Evolutionary conservation across 2,329 filamentous ascomycete species (phyloP).

Genomic region (Ophiostoma australiae): DNA sequence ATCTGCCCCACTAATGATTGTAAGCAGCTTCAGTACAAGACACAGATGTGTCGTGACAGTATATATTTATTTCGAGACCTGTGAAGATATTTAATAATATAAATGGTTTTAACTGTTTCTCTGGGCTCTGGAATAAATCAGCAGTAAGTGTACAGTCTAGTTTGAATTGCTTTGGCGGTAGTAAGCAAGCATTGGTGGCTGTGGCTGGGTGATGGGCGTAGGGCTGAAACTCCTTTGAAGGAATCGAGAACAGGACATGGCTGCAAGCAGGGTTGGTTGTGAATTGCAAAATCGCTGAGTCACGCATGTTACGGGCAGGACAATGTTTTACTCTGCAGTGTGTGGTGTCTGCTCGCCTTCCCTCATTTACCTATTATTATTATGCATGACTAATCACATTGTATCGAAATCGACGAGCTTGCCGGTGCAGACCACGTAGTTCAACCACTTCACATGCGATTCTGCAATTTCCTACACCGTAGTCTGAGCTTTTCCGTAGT

Average conservation of each 20-base stretch:
- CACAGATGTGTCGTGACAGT: neutral
- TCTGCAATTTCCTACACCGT: neutral
- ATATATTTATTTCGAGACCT: neutral
- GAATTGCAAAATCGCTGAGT: neutral
- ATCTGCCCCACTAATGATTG: neutral
- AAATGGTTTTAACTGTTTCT: neutral
- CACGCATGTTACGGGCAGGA: neutral
- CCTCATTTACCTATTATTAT: too few relatives aligned
- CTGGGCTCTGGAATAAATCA: neutral
- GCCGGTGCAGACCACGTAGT: neutral
- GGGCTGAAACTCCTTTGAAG: neutral
- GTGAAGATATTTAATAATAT: neutral
- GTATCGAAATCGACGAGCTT: neutral
- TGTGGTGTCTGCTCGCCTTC: too few relatives aligned
- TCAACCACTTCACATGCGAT: neutral
- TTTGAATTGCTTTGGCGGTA: neutral
- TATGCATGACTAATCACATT: neutral
- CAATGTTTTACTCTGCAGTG: too few relatives aligned
- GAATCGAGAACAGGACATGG: neutral
- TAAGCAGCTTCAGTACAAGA: neutral
- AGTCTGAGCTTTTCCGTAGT: neutral
- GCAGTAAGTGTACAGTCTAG: neutral
- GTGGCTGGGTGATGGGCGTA: neutral
- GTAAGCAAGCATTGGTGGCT: neutral
- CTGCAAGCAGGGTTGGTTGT: too few relatives aligned